Base-by-base conservation (phyloP, 2,329 filamentous ascomycete species). In the Thielaviopsis ethacetica region DNA sequence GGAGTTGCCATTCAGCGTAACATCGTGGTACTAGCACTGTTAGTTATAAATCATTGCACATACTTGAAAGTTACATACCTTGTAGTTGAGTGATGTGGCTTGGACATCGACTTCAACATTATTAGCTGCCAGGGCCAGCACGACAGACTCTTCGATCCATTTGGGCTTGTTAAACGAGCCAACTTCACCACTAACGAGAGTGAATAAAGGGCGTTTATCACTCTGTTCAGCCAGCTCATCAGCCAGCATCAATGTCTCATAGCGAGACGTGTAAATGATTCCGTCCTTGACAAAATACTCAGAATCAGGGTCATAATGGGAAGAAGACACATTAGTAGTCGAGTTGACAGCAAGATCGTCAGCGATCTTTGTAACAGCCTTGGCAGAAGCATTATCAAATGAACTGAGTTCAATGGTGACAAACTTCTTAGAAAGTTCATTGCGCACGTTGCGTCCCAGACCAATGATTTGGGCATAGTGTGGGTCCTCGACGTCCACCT, bases 401-500 rank as follows among this genome's bases (percentile, higher is more conserved):
- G 38, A 41, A 41, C 38, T 64, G 1, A 71, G 59, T 56, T 72
- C 70, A 13, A 68, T 63, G 0, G 69, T 70, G 7, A 65, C 63
- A 24, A 71, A 63, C 10, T 66, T 61, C 2, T 68, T 55, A 0
- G 58, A 58, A n/a, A 65, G 55, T 62, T 71, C 70, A 5, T 60
- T 63, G n/a, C 68, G 68, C 6, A 71, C 61, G 1, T 65, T 66
- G 1, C 70, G 63, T 1, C 66, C 64, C 0, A 65, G 38, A 1
- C 70, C 70, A n/a, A 71, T 59, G 10, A 64, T 57, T 15, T 65
- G 63, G 0, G 67, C 67, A 22, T 65, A 68, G 13, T 61, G 51
- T 0, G 70, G 69, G 30, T 68, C 63, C 38, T 41, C 38, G 38
- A 41, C 38, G 12, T 41, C 38, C 38, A 41, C 38, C 38, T 41